Conservation (phyloP, 2,329 filamentous ascomycete genomes). For the Sphaerostilbella broomeana region DNA sequence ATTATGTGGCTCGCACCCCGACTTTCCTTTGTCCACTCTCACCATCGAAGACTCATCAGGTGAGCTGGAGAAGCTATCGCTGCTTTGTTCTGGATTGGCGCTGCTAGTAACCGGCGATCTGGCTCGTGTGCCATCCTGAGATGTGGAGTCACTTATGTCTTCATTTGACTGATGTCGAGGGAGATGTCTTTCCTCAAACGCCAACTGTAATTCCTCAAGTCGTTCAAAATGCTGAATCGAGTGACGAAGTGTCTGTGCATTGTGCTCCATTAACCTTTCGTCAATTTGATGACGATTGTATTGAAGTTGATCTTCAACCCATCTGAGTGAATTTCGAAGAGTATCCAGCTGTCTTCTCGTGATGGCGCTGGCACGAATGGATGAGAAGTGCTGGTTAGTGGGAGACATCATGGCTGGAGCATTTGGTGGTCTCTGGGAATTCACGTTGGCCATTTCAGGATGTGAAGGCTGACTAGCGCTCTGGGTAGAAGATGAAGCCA, state of each 20-base stretch:
- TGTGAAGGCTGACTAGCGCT: slow-evolving; percentile 15
- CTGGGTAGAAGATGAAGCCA: slow-evolving; percentile 19
- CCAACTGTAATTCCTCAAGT: slow-evolving; percentile 37
- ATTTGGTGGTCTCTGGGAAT: slow-evolving; percentile 14
- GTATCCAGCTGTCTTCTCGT: slow-evolving; percentile 51
- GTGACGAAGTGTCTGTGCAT: slow-evolving; percentile 35
- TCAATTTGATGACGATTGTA: slow-evolving; percentile 60
- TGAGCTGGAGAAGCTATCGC: slow-evolving; percentile 13
- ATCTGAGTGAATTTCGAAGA: slow-evolving; percentile 47
- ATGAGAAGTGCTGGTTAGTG: slow-evolving; percentile 44
- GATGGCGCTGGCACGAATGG: slow-evolving; percentile 55
- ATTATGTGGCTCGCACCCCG: too few relatives aligned
- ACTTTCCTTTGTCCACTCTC: slow-evolving; percentile 10
- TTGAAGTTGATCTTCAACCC: slow-evolving; percentile 51
- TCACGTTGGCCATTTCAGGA: slow-evolving; percentile 12
- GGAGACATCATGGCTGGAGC: slow-evolving; percentile 11
- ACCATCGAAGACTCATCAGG: slow-evolving; percentile 14
- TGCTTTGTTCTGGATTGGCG: slow-evolving; percentile 11
- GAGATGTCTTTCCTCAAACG: slow-evolving; percentile 39
- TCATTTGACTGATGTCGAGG: slow-evolving; percentile 28
- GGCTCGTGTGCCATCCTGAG: slow-evolving; percentile 12
- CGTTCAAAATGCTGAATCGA: slow-evolving; percentile 46
- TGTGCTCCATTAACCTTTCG: slow-evolving; percentile 42
- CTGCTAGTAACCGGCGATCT: slow-evolving; percentile 13
- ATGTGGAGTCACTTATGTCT: slow-evolving; percentile 16